Conservation (phyloP, 352 stramenopile species). For the Thraustochytrium striatum region DNA sequence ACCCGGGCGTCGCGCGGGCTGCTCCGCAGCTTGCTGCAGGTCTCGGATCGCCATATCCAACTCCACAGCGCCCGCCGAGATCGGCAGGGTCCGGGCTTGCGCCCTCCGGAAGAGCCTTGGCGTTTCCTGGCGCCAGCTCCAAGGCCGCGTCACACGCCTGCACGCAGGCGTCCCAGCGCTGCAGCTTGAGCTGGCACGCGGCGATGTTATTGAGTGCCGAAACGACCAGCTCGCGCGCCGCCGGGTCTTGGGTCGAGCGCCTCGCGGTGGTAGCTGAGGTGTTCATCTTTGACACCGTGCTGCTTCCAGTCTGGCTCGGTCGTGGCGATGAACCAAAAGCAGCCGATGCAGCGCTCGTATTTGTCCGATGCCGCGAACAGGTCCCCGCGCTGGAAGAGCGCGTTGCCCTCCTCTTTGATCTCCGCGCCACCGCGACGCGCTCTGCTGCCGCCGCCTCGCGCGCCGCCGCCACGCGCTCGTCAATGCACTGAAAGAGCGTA, state of each 20-base stretch:
- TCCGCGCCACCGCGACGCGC: background rate
- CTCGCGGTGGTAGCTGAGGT: background rate
- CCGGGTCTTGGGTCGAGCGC: background rate
- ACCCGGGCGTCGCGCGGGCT: no score
- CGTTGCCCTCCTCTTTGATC: slow-evolving; percentile 32
- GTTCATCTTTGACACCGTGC: slow-evolving; percentile 35
- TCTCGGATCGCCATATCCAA: slow-evolving; percentile 28
- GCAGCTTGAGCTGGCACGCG: slow-evolving; percentile 4
- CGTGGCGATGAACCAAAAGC: slow-evolving; percentile 40
- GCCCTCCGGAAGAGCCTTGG: slow-evolving; percentile 31
- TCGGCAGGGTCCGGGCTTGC: slow-evolving; percentile 23
- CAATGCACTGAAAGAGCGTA: slow-evolving; percentile 30
- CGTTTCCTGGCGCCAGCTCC: slow-evolving; percentile 14
- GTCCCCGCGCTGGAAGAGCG: background rate
- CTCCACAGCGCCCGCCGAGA: slow-evolving; percentile 1
- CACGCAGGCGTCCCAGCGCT: background rate
- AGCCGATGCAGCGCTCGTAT: slow-evolving; percentile 36
- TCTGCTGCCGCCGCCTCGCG: background rate
- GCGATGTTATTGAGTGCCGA: background rate
- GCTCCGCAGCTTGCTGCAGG: background rate
- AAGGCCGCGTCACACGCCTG: slow-evolving; percentile 2
- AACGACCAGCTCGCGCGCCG: background rate
- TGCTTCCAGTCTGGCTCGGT: slow-evolving; percentile 33
- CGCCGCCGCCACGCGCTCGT: slow-evolving; percentile 1
- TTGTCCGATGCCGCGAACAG: slow-evolving; percentile 3